These are phyloP conservation scores for Yarrowia deformans DNA, from an alignment of 805 yeast species.

Conservation along the genomic window DNA sequence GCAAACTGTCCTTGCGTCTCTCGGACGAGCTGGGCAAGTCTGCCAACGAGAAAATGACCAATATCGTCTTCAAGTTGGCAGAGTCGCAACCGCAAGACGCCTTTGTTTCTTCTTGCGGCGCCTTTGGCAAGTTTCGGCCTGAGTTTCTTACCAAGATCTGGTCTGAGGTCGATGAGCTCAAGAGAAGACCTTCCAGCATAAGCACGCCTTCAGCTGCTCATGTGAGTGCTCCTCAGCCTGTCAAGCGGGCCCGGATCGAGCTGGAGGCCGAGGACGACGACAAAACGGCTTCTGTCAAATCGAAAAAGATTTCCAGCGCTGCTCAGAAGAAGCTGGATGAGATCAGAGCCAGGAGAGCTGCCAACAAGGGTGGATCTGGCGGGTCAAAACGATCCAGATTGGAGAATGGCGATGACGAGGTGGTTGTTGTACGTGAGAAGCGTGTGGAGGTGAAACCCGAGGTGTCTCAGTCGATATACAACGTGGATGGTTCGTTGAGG, in stretches of 20 bases:
- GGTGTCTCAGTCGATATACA: neutral
- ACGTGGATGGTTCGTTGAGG: slow-evolving; percentile 14
- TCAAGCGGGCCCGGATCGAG: slow-evolving; percentile 1
- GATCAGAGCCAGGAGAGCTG: slow-evolving; percentile 36
- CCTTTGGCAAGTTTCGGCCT: slow-evolving; percentile 46
- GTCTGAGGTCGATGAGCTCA: slow-evolving; percentile 15
- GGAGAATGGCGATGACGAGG: neutral
- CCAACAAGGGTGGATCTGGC: neutral
- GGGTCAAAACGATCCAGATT: neutral
- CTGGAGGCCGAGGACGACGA: slow-evolving; percentile 25
- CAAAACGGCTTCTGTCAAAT: too few species aligned
- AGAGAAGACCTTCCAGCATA: neutral
- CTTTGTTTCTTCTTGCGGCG: slow-evolving; percentile 44
- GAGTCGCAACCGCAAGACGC: slow-evolving; percentile 35
- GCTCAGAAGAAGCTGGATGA: slow-evolving; percentile 41
- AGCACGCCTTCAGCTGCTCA: neutral
- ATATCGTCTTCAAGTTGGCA: slow-evolving; percentile 43
- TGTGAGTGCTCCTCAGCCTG: neutral
- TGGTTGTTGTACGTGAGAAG: neutral
- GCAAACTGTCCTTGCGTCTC: slow-evolving; percentile 41
- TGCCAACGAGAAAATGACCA: slow-evolving; percentile 43
- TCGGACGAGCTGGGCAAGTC: slow-evolving; percentile 43
- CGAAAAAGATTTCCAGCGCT: slow-evolving; percentile 25
- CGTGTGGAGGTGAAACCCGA: neutral
- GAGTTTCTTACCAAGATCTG: slow-evolving; percentile 43